Base-by-base conservation (phyloP, 225 moss, liverwort and hornwort genomes). In the Marchantia polymorpha region DNA sequence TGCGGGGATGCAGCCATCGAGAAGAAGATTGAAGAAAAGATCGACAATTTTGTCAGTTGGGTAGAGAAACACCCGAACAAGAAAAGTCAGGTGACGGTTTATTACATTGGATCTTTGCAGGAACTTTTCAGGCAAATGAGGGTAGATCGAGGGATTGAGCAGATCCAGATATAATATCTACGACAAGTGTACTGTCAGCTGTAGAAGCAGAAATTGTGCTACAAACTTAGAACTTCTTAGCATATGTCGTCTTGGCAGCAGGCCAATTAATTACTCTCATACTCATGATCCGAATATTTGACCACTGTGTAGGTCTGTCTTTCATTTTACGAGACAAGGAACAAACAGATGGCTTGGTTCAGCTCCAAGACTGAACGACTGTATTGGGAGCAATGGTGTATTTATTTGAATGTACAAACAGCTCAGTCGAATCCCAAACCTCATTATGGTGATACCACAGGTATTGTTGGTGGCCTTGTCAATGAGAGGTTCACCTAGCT, bases 61-160 rank as follows among this genome's bases (percentile, higher is more conserved):
- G 99, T 95, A 67, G 99, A 99, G 81, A 99, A 95, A 83, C 87
- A 95, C 85, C 99, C 95, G 29, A 95, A 99, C 83, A 99, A 92
- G 81, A 95, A 99, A 83, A 90, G 93, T 77, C 93, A 92, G 90
- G 93, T 93, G 15, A 29, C 14, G n/a, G 39, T 39, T 39, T 5
- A 39, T 51, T 51, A 72, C 19, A 16, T 11, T 22, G 10, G 8
- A 23, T 61, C 61, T 23, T 22, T 8, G 22, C 23, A 61, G 61
- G n/a, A 23, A 7, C 6, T 39, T 39, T 39, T 39, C 3, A 39
- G 39, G 39, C 39, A 39, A 39, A 39, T 39, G 39, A 39, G 39
- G 39, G 5, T 5, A 39, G 39, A 39, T 39, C 5, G 39, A 39
- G 39, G 39, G 39, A 39, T 39, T 39, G 2, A 59, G 15, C 59